These are phyloP conservation scores for Pseudocercospora crystallina DNA, from an alignment of 2,329 filamentous ascomycete genomes.

Conservation along the genomic window DNA sequence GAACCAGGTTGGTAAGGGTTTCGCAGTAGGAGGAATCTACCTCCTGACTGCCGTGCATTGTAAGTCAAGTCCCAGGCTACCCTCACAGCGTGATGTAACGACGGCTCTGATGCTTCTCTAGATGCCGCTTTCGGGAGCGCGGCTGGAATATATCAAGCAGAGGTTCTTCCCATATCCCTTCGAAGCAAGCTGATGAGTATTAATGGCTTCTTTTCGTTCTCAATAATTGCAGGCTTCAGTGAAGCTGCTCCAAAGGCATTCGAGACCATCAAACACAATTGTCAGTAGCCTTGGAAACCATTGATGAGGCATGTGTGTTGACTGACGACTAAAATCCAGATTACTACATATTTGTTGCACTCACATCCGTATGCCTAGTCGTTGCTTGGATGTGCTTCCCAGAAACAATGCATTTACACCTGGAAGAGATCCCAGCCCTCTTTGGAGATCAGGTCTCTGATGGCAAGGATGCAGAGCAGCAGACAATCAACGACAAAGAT, in stretches of 20 bases:
- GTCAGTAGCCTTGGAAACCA: neutral
- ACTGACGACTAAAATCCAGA: conserved; percentile 33
- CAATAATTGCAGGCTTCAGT: conserved; percentile 45
- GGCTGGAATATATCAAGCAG: conserved; percentile 47
- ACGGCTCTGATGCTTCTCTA: conserved; percentile 36
- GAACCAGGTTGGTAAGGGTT: conserved; percentile 57
- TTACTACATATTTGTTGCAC: conserved; percentile 58
- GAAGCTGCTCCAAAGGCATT: conserved; percentile 53
- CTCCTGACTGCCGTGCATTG: conserved; percentile 57
- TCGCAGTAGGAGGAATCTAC: conserved; percentile 59
- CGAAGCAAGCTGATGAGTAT: conserved; percentile 57
- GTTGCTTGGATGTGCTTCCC: conserved; percentile 56
- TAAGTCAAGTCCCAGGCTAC: conserved; percentile 30
- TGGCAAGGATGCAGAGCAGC: neutral
- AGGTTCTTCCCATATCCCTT: conserved; percentile 53
- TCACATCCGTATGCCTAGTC: conserved; percentile 49
- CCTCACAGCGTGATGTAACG: neutral
- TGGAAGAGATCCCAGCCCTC: conserved; percentile 44
- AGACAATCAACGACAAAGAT: too few species aligned
- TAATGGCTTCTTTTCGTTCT: conserved; percentile 33
- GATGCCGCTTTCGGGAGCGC: conserved; percentile 7
- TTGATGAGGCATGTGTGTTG: neutral
- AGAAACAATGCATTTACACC: conserved; percentile 19
- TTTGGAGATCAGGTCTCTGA: conserved; percentile 27
- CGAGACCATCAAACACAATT: conserved; percentile 53